Conservation (phyloP, 2,329 filamentous ascomycete species). For the Colletotrichum shisoi region DNA sequence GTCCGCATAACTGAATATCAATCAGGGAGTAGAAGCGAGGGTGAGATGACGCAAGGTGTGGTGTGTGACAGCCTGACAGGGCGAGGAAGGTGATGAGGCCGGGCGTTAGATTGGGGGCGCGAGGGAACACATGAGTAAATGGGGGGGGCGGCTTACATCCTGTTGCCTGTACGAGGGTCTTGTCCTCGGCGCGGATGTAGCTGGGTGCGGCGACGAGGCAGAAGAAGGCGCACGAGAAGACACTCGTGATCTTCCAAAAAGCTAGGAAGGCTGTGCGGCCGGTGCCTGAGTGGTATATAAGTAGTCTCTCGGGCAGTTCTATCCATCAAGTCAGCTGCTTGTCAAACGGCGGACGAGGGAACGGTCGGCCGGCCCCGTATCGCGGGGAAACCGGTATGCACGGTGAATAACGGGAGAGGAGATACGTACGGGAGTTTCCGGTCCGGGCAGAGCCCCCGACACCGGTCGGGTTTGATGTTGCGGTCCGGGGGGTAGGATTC, state of each 20-base stretch:
- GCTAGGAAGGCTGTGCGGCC: conserved; percentile 72
- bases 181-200: conserved; percentile 56
- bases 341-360: neutral
- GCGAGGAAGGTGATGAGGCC: neutral
- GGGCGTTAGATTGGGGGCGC: neutral
- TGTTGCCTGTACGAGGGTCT: conserved; percentile 48
- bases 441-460: conserved; percentile 12
- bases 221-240: conserved; percentile 74
- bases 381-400: neutral
- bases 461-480: conserved; percentile 11
- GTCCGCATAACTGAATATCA: neutral
- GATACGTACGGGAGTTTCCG: conserved; percentile 3
- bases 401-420: neutral
- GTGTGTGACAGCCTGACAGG: neutral
- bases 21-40: conserved; percentile 1
- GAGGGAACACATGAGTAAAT: neutral
- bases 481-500: conserved; percentile 2
- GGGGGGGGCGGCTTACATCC: conserved; percentile 48
- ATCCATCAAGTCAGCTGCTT: conserved; percentile 4
- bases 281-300: conserved; percentile 80
- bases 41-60: neutral
- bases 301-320: conserved; percentile 66
- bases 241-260: conserved; percentile 73
- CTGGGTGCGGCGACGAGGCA: conserved; percentile 68
- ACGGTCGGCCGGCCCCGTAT: neutral